Conservation (phyloP, 805 yeast species). For the Candida nemodendra region DNA sequence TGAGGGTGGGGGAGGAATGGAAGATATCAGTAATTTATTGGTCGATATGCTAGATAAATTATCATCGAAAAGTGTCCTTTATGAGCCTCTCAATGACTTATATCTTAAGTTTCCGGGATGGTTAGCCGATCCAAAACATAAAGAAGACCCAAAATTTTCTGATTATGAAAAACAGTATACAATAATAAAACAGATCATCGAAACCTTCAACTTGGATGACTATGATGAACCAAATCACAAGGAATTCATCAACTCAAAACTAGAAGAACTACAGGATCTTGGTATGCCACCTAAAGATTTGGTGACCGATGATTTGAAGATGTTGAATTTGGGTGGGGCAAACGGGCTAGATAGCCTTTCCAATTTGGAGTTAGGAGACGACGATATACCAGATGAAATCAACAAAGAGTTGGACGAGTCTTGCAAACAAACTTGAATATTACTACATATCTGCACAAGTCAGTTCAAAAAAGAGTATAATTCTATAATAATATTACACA, state of each 20-base stretch:
- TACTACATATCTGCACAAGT: neutral
- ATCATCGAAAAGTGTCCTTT: slow-evolving; percentile 79
- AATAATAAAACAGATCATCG: slow-evolving; percentile 59
- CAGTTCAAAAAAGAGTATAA: too few relatives aligned
- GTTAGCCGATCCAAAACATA: slow-evolving; percentile 52
- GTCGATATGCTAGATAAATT: slow-evolving; percentile 77
- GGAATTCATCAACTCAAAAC: slow-evolving; percentile 51
- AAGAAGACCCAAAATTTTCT: slow-evolving; percentile 33
- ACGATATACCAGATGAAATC: slow-evolving; percentile 53
- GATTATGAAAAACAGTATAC: slow-evolving; percentile 62
- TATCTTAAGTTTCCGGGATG: slow-evolving; percentile 70
- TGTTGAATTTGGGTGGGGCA: slow-evolving; percentile 31
- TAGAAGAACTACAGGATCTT: slow-evolving; percentile 69
- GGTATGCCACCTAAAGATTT: slow-evolving; percentile 83
- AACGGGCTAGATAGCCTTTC: slow-evolving; percentile 23
- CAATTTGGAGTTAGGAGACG: slow-evolving; percentile 47
- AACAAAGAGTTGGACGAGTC: slow-evolving; percentile 55
- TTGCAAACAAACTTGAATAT: slow-evolving; percentile 43
- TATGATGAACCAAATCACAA: slow-evolving; percentile 56
- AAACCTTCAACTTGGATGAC: slow-evolving; percentile 60
- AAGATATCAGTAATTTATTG: slow-evolving; percentile 52
- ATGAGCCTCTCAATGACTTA: slow-evolving; percentile 84
- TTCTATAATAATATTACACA: too few relatives aligned
- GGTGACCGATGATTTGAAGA: slow-evolving; percentile 43
- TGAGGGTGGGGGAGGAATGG: slow-evolving; percentile 27